Conservation (phyloP, 345 rosid genomes). For the Eucalyptus sp. region DNA sequence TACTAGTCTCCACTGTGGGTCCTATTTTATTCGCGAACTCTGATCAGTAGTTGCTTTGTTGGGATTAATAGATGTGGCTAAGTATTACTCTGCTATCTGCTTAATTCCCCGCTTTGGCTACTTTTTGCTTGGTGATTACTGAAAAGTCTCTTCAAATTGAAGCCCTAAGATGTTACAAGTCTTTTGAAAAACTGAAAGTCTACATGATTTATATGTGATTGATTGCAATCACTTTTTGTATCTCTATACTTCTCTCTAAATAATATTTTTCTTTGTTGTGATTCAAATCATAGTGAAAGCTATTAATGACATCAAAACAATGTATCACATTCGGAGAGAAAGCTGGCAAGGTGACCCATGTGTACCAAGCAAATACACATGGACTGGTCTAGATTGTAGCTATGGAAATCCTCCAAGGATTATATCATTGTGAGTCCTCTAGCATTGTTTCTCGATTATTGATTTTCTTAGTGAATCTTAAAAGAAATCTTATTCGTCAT, state of each 20-base stretch:
- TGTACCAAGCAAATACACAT: not conserved
- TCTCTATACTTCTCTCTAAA: not conserved
- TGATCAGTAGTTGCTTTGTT: too few species aligned
- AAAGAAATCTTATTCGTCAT: not conserved
- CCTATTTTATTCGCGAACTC: fast-evolving
- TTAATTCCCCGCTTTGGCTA: too few species aligned
- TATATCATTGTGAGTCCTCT: conserved; percentile 3
- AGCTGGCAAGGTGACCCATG: conserved; percentile 26
- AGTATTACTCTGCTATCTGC: too few species aligned
- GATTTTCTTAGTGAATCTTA: not conserved
- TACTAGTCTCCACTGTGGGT: too few species aligned
- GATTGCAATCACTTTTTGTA: not conserved
- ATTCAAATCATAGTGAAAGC: conserved; percentile 12
- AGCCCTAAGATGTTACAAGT: not conserved
- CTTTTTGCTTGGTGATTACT: not conserved
- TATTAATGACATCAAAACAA: not conserved
- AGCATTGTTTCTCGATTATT: fast-evolving
- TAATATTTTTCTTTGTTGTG: fast-evolving
- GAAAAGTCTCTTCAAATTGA: not conserved
- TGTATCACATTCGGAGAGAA: not conserved
- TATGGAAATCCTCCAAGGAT: not conserved
- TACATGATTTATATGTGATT: not conserved
- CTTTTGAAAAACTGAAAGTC: not conserved
- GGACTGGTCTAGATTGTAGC: conserved; percentile 10
- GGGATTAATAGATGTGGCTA: fast-evolving